phyloP scores from a whole-genome alignment of 371 early-diverging fungal genomes.

The Phascolomyces articulosus region DNA sequence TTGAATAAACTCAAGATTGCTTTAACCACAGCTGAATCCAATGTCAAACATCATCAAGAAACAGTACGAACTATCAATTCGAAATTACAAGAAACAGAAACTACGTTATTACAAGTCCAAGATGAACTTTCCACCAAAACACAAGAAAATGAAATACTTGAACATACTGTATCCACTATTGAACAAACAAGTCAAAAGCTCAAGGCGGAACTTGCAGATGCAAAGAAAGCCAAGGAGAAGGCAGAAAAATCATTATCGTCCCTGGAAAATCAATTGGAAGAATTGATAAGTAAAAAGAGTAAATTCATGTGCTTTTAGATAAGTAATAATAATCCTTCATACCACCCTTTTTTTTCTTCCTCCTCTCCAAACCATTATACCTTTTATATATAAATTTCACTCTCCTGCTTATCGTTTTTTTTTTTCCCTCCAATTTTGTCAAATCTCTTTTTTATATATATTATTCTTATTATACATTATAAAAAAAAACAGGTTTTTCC shows the following conservation, averaged over 20 bases:
- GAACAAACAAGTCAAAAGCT: constrained; percentile 18
- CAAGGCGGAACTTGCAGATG: constrained; percentile 16
- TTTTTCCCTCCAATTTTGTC: too few species aligned
- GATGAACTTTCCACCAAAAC: background rate
- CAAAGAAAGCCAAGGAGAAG: constrained; percentile 25
- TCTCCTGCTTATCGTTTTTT: too few species aligned
- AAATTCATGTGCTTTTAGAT: constrained; percentile 42
- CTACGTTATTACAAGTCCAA: constrained; percentile 13
- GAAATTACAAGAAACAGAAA: constrained; percentile 21
- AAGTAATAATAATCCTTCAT: background rate
- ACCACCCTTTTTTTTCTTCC: background rate
- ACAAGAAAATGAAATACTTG: background rate
- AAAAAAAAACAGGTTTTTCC: too few species aligned
- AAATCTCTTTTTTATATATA: too few species aligned
- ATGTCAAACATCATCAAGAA: constrained; percentile 22
- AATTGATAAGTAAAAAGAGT: constrained; percentile 34
- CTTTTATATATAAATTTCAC: too few species aligned
- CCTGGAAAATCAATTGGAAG: constrained; percentile 33
- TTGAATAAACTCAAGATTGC: constrained; percentile 14
- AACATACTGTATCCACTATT: background rate
- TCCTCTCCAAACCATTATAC: background rate
- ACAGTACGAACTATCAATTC: constrained; percentile 19
- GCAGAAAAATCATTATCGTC: constrained; percentile 27
- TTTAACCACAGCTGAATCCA: constrained; percentile 13
- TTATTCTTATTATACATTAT: too few species aligned